A percentile compares a stretch with the other conserved stretches of the same genome.
These are phyloP conservation scores for Acanthamoeba healyi DNA, from an alignment of 208 protist genomes.

Conservation along the genomic window DNA sequence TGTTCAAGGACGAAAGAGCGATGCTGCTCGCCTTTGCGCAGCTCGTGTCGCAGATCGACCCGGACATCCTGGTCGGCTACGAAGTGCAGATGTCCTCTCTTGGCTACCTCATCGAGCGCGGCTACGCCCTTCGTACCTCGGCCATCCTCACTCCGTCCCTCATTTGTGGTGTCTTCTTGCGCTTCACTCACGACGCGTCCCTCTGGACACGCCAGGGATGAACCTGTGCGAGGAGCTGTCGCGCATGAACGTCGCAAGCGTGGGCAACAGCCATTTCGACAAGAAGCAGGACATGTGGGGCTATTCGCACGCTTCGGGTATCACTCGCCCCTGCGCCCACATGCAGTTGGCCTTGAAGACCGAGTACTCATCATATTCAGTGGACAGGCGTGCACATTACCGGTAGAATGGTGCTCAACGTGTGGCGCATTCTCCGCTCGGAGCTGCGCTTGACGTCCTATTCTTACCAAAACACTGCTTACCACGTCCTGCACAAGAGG, in stretches of 20 bases:
- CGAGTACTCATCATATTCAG: neutral
- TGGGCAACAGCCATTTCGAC: constrained; percentile 71
- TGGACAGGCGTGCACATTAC: constrained; percentile 79
- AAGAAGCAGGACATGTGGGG: constrained; percentile 74
- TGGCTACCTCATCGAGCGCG: constrained; percentile 73
- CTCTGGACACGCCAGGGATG: neutral
- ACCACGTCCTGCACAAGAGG: constrained; percentile 85
- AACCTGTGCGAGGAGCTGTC: constrained; percentile 76
- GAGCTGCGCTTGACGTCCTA: constrained; percentile 89
- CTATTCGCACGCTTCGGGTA: constrained; percentile 81
- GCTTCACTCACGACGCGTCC: neutral
- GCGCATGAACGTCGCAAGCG: constrained; percentile 60
- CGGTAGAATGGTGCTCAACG: constrained; percentile 89
- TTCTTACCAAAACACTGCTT: constrained; percentile 85
- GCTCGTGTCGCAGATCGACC: constrained; percentile 85
- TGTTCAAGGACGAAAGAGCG: constrained; percentile 77
- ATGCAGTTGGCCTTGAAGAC: neutral
- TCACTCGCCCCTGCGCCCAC: neutral
- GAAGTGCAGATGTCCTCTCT: constrained; percentile 83
- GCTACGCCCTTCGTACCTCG: constrained; percentile 2
- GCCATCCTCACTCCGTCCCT: neutral
- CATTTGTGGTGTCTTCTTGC: neutral
- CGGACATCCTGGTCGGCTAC: constrained; percentile 90
- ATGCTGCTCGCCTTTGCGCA: constrained; percentile 82
- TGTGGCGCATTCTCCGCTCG: constrained; percentile 88